These are phyloP conservation scores for Suillus paluster DNA, from an alignment of 768 basidiomycete species.

Conservation along the genomic window DNA sequence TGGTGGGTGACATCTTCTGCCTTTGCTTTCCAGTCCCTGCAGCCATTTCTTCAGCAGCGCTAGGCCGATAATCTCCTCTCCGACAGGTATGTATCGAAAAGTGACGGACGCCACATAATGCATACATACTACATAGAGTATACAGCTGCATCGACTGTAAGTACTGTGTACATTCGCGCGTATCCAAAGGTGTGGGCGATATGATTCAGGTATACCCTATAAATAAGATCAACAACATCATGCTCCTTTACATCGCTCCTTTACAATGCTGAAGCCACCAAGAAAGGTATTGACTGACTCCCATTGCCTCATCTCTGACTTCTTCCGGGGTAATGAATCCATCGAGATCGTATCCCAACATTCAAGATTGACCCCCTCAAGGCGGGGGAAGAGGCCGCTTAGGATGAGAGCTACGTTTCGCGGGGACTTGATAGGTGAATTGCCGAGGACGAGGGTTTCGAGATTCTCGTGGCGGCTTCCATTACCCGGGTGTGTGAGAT, in stretches of 20 bases:
- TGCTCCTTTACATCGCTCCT: background rate
- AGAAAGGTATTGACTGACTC: background rate
- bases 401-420: slow-evolving; percentile 15
- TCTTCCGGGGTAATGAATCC: background rate
- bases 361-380: slow-evolving; percentile 22
- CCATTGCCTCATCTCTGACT: background rate
- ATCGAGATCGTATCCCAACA: slow-evolving; percentile 22
- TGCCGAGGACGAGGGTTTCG: slow-evolving; percentile 21
- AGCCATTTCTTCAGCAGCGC: slow-evolving; percentile 26
- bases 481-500: background rate
- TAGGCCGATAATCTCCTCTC: slow-evolving; percentile 69
- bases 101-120: slow-evolving; percentile 69
- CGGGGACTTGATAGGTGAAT: slow-evolving; percentile 20
- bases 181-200: background rate
- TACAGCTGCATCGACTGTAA: background rate
- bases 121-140: slow-evolving; percentile 40
- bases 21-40: slow-evolving; percentile 22
- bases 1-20: slow-evolving; percentile 33
- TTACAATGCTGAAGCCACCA: background rate
- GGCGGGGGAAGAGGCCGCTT: slow-evolving; percentile 18
- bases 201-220: background rate
- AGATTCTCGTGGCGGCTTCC: background rate
- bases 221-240: background rate
- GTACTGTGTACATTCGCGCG: background rate
- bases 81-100: slow-evolving; percentile 47